A percentile compares a stretch with the other conserved stretches of the same genome.
Evolutionary conservation across 1,139 yeast genomes (phyloP).

Genomic region (Lodderomyces elongisporus): DNA sequence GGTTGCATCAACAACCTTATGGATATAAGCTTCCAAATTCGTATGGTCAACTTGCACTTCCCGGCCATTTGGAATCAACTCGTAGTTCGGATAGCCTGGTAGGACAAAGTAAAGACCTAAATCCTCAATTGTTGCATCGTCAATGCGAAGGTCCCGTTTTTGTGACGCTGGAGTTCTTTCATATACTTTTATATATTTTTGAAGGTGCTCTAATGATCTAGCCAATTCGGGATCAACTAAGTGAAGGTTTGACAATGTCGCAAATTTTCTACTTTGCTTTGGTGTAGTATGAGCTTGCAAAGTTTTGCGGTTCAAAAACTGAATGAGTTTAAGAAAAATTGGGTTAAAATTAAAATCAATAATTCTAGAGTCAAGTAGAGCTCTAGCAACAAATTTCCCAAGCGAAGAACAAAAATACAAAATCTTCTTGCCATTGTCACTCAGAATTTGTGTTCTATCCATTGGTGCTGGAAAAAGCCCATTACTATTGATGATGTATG

Average conservation of each 20-base stretch:
- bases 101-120: conserved; percentile 53
- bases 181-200: conserved; percentile 35
- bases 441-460: conserved; percentile 20
- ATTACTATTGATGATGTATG: conserved; percentile 35
- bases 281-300: conserved; percentile 4
- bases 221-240: conserved; percentile 60
- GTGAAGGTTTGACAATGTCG: conserved; percentile 39
- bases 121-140: conserved; percentile 44
- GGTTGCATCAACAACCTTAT: conserved; percentile 54
- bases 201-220: conserved; percentile 52
- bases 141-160: conserved; percentile 26
- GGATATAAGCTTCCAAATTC: conserved; percentile 59
- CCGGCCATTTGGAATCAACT: conserved; percentile 54
- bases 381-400: conserved; percentile 84
- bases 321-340: conserved; percentile 54
- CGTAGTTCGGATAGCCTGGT: conserved; percentile 71
- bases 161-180: conserved; percentile 14
- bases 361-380: conserved; percentile 79
- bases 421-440: conserved; percentile 40
- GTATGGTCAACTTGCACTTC: conserved; percentile 42
- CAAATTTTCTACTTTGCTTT: conserved; percentile 23
- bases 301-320: conserved; percentile 20
- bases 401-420: conserved; percentile 57
- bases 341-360: conserved; percentile 78
- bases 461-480: conserved; percentile 79